Base-by-base conservation (phyloP, 371 early-diverging fungal genomes). In the Mucor sp. region DNA sequence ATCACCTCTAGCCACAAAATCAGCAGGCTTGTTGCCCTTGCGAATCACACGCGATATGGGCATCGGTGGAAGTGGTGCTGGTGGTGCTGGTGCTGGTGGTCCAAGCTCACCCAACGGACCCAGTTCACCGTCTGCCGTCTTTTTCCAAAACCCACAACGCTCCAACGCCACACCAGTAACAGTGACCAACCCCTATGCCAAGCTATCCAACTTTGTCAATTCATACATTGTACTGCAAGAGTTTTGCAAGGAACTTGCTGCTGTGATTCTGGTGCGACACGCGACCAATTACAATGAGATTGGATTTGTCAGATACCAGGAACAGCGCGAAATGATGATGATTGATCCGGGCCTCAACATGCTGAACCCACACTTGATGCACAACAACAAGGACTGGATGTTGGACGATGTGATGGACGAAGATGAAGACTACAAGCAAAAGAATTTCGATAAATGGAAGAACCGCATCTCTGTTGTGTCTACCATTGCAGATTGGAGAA, bases 161-260 rank as follows among this genome's bases (percentile, higher is more conserved):
- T 71, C 78, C 57, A 87, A 80, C 70, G 85, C 81, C 1, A 84
- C 84, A 4, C 84, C 84, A 6, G 74, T 84, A 9, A 84, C 84
- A 3, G 78, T 84, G 73, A 81, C 84, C n/a, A 84, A 81, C 25
- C 81, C 81, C 0, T 84, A 80, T 70, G 81, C 84, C 9, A 84
- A 84, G 35, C 62, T 81, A 9, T 71, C 82, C n/a, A 77, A 84
- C n/a, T 89, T 89, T 71, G 85, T 89, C 6, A 78, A 87, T 53
- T 81, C 86, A 2, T 89, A 84, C 62, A 86, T 88, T 61, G 83
- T 89, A 0, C 59, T 89, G 11, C 88, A 89, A 65, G 89, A 89
- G 50, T 89, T 89, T 61, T 87, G 87, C 67, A 89, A 89, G 68
- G 89, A 89, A 58, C 66, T 89, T 44, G 89, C 87, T 0, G 88